Evolutionary conservation across 176 grass and related monocot species (phyloP), one percentile per base, ranked within the genome.

Genomic region (Pontederia paniculata): DNA sequence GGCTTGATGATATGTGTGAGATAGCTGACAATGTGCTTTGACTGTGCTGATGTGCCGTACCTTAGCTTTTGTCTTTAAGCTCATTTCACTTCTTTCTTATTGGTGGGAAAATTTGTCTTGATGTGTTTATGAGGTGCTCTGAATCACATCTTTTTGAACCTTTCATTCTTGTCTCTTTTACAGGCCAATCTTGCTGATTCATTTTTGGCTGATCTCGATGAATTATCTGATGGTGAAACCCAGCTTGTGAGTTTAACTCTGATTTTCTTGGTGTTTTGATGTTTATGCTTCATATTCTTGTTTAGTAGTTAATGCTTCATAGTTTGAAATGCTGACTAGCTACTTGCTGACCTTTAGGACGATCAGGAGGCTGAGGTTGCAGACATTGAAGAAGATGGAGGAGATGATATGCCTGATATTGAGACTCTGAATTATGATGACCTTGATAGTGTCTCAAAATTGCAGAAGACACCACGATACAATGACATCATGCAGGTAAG

Each of bases 141-240:
- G 3, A 37, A 37, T 37, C 28, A 37, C 28, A 37, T 37, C 28
- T 37, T 37, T 37, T 50, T 50, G 8, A 50, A 50, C 48, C 15
- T 16, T 5, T 15, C n/a, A 50, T 50, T 50, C 48, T 8, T 50
- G 48, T 50, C 48, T 50, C 15, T 13, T 50, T 15, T 17, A 15
- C 73, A 94, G 88, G 88, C 80, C 28, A 84, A 77, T 66, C 77
- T 88, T 80, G 84, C 80, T 52, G 88, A 94, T 84, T 94, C 88
- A 59, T 94, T 94, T 69, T 80, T 94, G 62, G 80, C 88, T 0
- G 88, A 94, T 81, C 83, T 94, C 9, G 88, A 88, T 44, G 83
- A 94, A 54, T 71, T 88, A 50, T 88, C 80, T 21, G 88, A 88
- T 73, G 78, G 78, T 78, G 83, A 94, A 78, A 70, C 44, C 19